A percentile compares a stretch with the other conserved stretches of the same genome.
phyloP scores from a whole-genome alignment of 1,284 basidiomycete genomes.

The Meira miltonrushii region DNA sequence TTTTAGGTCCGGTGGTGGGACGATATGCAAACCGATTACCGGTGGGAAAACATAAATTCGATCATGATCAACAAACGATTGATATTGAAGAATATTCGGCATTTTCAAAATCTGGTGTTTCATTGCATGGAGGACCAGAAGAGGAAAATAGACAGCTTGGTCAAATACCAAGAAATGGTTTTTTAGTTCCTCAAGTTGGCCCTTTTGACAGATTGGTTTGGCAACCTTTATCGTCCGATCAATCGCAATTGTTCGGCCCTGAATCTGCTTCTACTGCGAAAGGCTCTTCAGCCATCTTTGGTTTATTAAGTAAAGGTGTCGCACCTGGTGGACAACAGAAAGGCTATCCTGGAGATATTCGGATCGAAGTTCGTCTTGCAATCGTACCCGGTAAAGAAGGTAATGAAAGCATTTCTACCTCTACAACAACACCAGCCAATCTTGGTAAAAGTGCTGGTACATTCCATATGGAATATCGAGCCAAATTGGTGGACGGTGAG shows the following conservation, averaged over 20 bases:
- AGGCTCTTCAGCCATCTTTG: conserved; percentile 20
- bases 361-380: conserved; percentile 36
- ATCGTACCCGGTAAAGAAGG: conserved; percentile 10
- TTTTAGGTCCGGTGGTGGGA: conserved; percentile 45
- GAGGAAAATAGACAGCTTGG: conserved; percentile 8
- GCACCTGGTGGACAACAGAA: conserved; percentile 15
- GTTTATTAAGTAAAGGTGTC: conserved; percentile 32
- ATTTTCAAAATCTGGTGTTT: conserved; percentile 24
- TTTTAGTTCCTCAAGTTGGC: conserved; percentile 21
- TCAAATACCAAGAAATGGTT: not conserved
- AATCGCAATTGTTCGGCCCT: conserved; percentile 13
- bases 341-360: conserved; percentile 36
- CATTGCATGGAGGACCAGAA: conserved; percentile 43
- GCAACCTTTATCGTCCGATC: conserved; percentile 16
- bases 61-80: conserved; percentile 7
- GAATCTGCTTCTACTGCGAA: not conserved
- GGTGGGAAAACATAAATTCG: conserved; percentile 25
- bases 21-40: conserved; percentile 47
- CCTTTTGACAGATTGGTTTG: conserved; percentile 42
- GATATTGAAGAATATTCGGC: not conserved
- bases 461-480: conserved; percentile 38
- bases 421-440: too few species aligned
- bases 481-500: conserved; percentile 16
- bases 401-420: conserved; percentile 7
- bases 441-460: conserved; percentile 27